Conservation (phyloP, 371 early-diverging fungal genomes). For the Zancudomyces culisetae region DNA sequence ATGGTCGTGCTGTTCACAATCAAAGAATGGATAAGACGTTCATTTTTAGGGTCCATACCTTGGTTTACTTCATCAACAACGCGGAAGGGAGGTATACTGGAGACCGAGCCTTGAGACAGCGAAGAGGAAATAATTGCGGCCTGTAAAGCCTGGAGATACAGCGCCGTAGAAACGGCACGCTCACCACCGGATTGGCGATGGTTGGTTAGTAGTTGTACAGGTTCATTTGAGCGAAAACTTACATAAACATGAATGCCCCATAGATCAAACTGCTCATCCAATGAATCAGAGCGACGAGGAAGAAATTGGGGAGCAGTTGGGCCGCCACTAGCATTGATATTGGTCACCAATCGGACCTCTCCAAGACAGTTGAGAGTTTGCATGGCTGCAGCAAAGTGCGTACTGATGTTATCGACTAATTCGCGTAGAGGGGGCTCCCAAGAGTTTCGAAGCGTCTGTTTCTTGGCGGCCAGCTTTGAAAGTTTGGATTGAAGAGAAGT, state of each 20-base stretch:
- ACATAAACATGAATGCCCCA: constrained; percentile 96
- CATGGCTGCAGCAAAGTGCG: constrained; percentile 54
- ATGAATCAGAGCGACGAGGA: neutral
- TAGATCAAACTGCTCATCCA: constrained; percentile 61
- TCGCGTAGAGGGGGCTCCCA: constrained; percentile 48
- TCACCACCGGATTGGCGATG: constrained; percentile 98
- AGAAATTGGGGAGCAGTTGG: neutral
- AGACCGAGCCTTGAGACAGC: neutral
- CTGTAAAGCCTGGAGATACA: constrained; percentile 94
- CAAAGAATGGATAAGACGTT: constrained; percentile 87
- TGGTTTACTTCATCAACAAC: constrained; percentile 99
- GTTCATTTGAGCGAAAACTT: constrained; percentile 76
- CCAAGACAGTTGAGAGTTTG: constrained; percentile 74
- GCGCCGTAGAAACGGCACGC: constrained; percentile 86
- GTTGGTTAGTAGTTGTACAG: constrained; percentile 67
- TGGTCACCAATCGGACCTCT: constrained; percentile 40
- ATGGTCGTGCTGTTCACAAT: constrained; percentile 52
- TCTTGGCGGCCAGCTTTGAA: constrained; percentile 2
- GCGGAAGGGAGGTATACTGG: constrained; percentile 85
- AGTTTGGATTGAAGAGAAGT: constrained; percentile 5
- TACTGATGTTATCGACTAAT: constrained; percentile 40
- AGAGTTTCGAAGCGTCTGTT: constrained; percentile 19
- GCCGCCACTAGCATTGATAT: constrained; percentile 1
- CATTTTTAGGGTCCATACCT: constrained; percentile 99
- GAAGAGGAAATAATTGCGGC: neutral